Conservation (phyloP, 2,329 filamentous ascomycete species). For the Penicillium sp. region DNA sequence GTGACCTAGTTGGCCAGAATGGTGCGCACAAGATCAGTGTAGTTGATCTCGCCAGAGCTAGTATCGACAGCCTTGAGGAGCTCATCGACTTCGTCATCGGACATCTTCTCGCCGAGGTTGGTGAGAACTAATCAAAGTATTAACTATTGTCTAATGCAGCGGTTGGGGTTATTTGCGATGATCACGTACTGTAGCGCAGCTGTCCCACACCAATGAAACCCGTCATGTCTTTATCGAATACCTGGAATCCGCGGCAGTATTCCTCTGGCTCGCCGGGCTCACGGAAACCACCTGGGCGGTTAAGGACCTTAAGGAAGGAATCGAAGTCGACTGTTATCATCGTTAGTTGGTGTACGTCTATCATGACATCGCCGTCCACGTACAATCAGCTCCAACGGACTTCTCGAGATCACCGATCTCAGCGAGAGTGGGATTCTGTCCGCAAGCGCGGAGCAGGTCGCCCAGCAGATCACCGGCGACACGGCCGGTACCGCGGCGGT, state of each 20-base stretch:
- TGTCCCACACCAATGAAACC: conserved; percentile 97
- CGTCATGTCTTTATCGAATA: conserved; percentile 99
- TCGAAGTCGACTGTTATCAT: conserved; percentile 82
- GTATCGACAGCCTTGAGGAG: conserved; percentile 97
- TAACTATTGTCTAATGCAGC: background rate
- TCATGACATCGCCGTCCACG: conserved; percentile 39
- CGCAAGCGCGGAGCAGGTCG: conserved; percentile 92
- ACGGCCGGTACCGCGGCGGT: conserved; percentile 96
- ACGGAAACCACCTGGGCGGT: conserved; percentile 96
- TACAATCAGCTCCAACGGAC: conserved; percentile 86
- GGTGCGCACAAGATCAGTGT: conserved; percentile 84
- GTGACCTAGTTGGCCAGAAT: conserved; percentile 72
- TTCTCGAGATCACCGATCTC: conserved; percentile 94
- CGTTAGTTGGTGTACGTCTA: background rate
- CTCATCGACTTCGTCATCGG: conserved; percentile 97
- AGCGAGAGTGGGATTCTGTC: conserved; percentile 92
- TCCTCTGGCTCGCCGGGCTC: conserved; percentile 97
- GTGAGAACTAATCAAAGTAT: conserved; percentile 67
- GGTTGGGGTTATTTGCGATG: background rate
- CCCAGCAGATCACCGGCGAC: conserved; percentile 84
- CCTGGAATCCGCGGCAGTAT: conserved; percentile 98
- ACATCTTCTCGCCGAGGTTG: conserved; percentile 99
- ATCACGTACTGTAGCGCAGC: conserved; percentile 73
- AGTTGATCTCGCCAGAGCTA: conserved; percentile 95
- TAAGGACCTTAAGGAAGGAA: conserved; percentile 93